Percentiles rank a stretch among this genome's conserved stretches.
These are phyloP conservation scores for Emergomyces pasteurianus DNA, from an alignment of 2,329 filamentous ascomycete species.

Conservation along the genomic window DNA sequence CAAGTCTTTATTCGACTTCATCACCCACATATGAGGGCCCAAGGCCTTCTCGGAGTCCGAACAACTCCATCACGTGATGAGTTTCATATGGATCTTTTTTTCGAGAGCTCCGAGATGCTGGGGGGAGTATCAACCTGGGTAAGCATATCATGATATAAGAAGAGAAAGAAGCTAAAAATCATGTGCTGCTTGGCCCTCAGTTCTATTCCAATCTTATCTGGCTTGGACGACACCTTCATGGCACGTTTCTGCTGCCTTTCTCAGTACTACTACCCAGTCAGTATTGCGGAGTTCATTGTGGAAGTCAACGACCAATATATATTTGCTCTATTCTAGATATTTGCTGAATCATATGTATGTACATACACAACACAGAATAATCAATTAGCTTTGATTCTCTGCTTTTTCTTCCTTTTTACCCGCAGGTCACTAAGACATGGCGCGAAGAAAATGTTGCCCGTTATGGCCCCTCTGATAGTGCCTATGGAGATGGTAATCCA, in stretches of 20 bases:
- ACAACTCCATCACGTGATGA: not conserved
- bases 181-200: not conserved
- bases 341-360: not conserved
- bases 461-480: conserved; percentile 38
- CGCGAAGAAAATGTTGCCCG: conserved; percentile 42
- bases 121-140: not conserved
- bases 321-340: not conserved
- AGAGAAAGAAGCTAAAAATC: not conserved
- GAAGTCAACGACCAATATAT: not conserved
- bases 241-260: not conserved
- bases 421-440: conserved; percentile 33
- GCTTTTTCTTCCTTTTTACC: not conserved
- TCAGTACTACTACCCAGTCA: not conserved
- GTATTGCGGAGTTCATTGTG: not conserved
- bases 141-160: not conserved
- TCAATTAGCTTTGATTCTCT: not conserved
- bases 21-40: too few species aligned
- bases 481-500: conserved; percentile 44
- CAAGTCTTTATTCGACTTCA: not conserved
- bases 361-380: not conserved
- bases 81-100: not conserved
- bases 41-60: too few species aligned
- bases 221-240: not conserved
- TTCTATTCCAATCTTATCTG: not conserved
- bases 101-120: not conserved